These are phyloP conservation scores for Vitis hybrid DNA, from an alignment of 177 flowering plant genomes.

Conservation along the genomic window DNA sequence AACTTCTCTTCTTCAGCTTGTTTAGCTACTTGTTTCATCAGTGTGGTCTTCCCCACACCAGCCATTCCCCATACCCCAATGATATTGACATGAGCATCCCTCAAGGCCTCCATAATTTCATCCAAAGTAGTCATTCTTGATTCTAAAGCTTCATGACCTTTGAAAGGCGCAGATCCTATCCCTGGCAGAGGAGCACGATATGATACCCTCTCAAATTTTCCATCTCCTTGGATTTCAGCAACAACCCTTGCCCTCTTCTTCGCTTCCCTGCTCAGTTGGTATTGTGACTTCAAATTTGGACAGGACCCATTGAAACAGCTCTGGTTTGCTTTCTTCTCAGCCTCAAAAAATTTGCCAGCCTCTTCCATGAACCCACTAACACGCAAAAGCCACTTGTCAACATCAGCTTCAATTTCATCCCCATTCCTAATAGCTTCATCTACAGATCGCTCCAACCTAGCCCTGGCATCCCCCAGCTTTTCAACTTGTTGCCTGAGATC, in stretches of 20 bases:
- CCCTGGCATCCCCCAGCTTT: background rate
- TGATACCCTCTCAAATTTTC: background rate
- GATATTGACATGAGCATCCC: background rate
- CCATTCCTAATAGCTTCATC: conserved; percentile 2
- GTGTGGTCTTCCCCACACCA: conserved; percentile 7
- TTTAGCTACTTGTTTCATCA: conserved; percentile 2
- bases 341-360: background rate
- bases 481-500: too few relatives aligned
- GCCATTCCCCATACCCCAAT: conserved; percentile 12
- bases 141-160: too few relatives aligned
- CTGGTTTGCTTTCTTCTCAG: background rate
- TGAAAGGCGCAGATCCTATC: too few relatives aligned
- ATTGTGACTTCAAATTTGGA: background rate
- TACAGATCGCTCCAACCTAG: background rate
- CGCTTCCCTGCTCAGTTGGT: background rate
- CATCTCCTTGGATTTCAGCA: background rate
- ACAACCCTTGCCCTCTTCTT: background rate
- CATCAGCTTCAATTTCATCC: background rate
- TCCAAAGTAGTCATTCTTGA: background rate
- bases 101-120: too few relatives aligned
- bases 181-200: background rate
- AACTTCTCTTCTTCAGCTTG: background rate
- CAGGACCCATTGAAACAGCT: background rate
- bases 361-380: background rate
- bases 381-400: background rate